Conservation (phyloP, 2,329 filamentous ascomycete genomes). For the Phaeomoniella chlamydospora region DNA sequence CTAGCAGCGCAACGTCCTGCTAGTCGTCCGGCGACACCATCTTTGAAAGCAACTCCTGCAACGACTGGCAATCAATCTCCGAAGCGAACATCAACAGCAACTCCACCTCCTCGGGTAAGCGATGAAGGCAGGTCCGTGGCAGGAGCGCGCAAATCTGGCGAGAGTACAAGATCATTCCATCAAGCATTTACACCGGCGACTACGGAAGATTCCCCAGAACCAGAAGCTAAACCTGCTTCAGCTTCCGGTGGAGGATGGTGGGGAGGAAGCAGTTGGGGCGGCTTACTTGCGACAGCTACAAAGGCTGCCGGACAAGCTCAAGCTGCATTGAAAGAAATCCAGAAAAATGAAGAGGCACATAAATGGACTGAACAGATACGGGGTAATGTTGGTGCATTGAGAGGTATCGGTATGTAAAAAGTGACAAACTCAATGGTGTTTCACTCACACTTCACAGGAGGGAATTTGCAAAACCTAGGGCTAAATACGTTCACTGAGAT, state of each 20-base stretch:
- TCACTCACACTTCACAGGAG: slow-evolving; percentile 41
- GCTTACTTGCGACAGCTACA: slow-evolving; percentile 64
- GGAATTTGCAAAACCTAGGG: slow-evolving; percentile 72
- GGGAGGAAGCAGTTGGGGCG: slow-evolving; percentile 79
- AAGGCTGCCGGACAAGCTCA: slow-evolving; percentile 75
- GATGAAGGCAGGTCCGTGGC: slow-evolving; percentile 43
- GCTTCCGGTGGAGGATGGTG: slow-evolving; percentile 32
- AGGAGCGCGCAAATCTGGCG: slow-evolving; percentile 54
- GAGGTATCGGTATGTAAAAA: slow-evolving; percentile 52
- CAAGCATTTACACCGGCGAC: slow-evolving; percentile 57
- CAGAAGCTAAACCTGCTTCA: slow-evolving; percentile 39
- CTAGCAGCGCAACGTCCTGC: slow-evolving; percentile 55
- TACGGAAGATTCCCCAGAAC: slow-evolving; percentile 34
- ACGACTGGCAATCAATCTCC: slow-evolving; percentile 34
- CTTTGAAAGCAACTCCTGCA: slow-evolving; percentile 34
- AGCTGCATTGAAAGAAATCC: slow-evolving; percentile 83
- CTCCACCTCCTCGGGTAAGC: slow-evolving; percentile 36
- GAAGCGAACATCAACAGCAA: slow-evolving; percentile 36
- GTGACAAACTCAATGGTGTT: too few relatives aligned
- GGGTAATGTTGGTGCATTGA: slow-evolving; percentile 70
- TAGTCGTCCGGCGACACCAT: slow-evolving; percentile 72
- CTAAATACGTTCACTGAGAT: slow-evolving; percentile 91
- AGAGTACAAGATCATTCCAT: slow-evolving; percentile 59
- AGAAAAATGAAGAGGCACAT: slow-evolving; percentile 91
- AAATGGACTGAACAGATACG: slow-evolving; percentile 90